Evolutionary conservation across 352 stramenopile genomes (phyloP).

Genomic region (Phytophthora sp.): DNA sequence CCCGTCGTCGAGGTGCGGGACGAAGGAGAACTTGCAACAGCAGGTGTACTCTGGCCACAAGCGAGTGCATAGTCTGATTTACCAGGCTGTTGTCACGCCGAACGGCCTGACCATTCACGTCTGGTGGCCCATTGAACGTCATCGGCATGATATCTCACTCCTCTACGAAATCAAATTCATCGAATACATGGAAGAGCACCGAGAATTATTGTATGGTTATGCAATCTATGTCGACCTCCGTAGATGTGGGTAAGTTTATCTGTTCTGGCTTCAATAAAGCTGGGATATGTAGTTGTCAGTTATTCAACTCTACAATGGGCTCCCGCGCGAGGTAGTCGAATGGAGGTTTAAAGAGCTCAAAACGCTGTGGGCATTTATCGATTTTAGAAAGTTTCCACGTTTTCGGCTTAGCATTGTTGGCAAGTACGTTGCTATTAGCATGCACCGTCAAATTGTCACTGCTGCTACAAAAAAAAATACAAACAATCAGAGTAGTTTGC

Average conservation of each 20-base stretch:
- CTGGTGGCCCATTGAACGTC: no score
- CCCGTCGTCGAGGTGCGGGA: neutral
- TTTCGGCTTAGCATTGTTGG: neutral
- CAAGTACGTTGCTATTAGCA: conserved; percentile 9
- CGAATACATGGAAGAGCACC: no score
- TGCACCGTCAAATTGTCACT: conserved; percentile 10
- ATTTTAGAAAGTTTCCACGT: conserved; percentile 2
- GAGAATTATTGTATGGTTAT: no score
- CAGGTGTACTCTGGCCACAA: neutral
- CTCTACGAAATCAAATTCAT: neutral
- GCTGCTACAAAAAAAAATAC: conserved; percentile 7
- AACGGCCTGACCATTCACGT: no score
- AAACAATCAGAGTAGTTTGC: conserved; percentile 4
- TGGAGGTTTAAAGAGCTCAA: conserved; percentile 3
- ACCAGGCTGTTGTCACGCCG: no score
- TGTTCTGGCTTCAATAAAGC: no score
- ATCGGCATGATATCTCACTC: no score
- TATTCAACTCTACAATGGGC: neutral
- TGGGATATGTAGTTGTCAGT: no score
- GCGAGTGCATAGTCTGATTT: neutral
- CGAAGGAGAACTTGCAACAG: neutral
- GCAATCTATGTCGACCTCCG: no score
- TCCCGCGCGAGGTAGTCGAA: neutral
- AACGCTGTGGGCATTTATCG: conserved; percentile 10
- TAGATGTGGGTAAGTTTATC: no score